Conservation (phyloP, 257 asterid genomes). For the Linderniella brevidens region DNA sequence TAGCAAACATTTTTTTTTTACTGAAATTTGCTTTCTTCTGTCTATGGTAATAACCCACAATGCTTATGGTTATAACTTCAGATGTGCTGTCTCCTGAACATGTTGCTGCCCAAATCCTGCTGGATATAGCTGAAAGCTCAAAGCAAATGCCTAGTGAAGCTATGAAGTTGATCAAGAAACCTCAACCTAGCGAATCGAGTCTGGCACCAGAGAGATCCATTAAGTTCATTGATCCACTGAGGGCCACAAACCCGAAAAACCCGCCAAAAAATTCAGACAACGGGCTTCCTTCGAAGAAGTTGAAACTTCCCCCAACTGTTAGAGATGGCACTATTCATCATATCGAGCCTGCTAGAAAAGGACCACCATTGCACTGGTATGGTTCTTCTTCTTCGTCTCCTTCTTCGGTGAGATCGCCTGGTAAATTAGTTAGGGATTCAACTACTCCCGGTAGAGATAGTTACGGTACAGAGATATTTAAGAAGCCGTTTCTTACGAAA, state of each 20-base stretch:
- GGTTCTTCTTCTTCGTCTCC: slow-evolving; percentile 13
- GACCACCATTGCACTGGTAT: slow-evolving; percentile 18
- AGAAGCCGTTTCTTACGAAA: slow-evolving; percentile 34
- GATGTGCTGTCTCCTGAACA: slow-evolving; percentile 31
- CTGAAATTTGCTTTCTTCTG: too few relatives aligned
- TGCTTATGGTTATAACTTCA: slow-evolving; percentile 11
- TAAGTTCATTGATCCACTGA: slow-evolving; percentile 18
- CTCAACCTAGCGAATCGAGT: slow-evolving; percentile 36
- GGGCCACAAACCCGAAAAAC: slow-evolving; percentile 20
- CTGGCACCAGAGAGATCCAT: slow-evolving; percentile 27
- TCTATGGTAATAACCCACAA: too few relatives aligned
- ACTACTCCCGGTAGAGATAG: slow-evolving; percentile 18
- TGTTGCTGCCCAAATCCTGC: slow-evolving; percentile 71
- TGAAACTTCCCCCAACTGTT: slow-evolving; percentile 29
- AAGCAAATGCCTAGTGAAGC: slow-evolving; percentile 21
- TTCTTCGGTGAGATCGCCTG: slow-evolving; percentile 31
- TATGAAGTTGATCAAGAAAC: slow-evolving; percentile 24
- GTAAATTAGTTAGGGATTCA: slow-evolving; percentile 26
- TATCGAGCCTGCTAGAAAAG: slow-evolving; percentile 22
- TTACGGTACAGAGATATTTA: slow-evolving; percentile 24
- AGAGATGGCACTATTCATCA: slow-evolving; percentile 10
- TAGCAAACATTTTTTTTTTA: slow-evolving; percentile 3
- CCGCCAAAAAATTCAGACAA: slow-evolving; percentile 21
- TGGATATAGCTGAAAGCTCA: slow-evolving; percentile 27
- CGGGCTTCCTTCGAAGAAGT: slow-evolving; percentile 47